Percentiles rank a stretch among this genome's conserved stretches.
phyloP scores from a whole-genome alignment of 768 basidiomycete species.

The Trametopsis cervina region DNA sequence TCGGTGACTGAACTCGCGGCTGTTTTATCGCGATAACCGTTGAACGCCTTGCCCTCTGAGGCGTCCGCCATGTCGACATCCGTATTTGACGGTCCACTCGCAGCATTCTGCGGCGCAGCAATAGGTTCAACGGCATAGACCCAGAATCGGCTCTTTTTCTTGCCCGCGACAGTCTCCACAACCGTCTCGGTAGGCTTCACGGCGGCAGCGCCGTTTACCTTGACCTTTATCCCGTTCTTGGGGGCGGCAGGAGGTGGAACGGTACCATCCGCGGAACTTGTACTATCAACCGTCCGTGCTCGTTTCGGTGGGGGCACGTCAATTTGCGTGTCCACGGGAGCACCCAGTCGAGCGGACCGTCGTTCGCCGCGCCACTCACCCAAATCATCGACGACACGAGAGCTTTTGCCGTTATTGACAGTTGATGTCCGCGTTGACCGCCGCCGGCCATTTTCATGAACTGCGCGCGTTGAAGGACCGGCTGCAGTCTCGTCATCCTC shows the following conservation, averaged over 20 bases:
- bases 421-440: constrained; percentile 37
- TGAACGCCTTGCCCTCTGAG: background rate
- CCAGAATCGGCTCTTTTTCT: constrained; percentile 85
- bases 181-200: constrained; percentile 68
- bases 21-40: constrained; percentile 2
- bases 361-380: constrained; percentile 68
- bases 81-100: background rate
- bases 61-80: constrained; percentile 9
- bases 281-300: constrained; percentile 71
- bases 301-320: constrained; percentile 58
- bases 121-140: constrained; percentile 80
- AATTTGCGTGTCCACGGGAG: constrained; percentile 39
- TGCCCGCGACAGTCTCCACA: constrained; percentile 70
- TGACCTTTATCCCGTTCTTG: constrained; percentile 37
- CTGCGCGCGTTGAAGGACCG: constrained; percentile 11
- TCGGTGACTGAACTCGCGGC: background rate
- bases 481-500: constrained; percentile 36
- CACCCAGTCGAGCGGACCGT: constrained; percentile 63
- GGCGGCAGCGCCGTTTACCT: constrained; percentile 53
- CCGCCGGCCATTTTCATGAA: constrained; percentile 23
- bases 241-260: constrained; percentile 15
- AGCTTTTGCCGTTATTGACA: constrained; percentile 36
- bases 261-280: constrained; percentile 21
- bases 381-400: constrained; percentile 43
- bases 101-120: constrained; percentile 18